Conservation (phyloP, 768 basidiomycete genomes). For the Rhizopogon vinicolor region DNA sequence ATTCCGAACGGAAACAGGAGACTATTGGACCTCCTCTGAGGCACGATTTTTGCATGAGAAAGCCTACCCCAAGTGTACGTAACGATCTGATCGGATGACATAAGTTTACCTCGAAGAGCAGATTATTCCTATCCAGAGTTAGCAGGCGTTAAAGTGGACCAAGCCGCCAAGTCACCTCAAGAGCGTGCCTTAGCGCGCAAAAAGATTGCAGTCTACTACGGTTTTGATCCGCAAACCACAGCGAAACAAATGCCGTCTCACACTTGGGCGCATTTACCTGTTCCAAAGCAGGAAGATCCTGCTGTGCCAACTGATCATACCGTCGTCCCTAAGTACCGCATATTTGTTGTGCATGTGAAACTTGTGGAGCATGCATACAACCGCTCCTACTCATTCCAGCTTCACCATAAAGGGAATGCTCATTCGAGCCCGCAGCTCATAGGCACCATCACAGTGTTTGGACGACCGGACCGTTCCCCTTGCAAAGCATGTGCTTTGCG, state of each 20-base stretch:
- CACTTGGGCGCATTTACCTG: constrained; percentile 13
- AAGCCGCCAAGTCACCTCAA: constrained; percentile 4
- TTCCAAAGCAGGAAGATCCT: constrained; percentile 4
- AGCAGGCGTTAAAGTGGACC: constrained; percentile 21
- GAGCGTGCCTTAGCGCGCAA: constrained; percentile 17
- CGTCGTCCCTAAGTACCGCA: constrained; percentile 18
- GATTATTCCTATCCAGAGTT: constrained; percentile 25
- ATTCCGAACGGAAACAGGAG: constrained; percentile 18
- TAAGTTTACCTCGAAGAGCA: constrained; percentile 1
- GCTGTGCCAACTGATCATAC: constrained; percentile 11
- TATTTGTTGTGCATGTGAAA: constrained; percentile 19
- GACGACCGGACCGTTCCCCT: constrained; percentile 16
- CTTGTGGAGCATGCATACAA: constrained; percentile 22
- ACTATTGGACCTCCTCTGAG: constrained; percentile 21
- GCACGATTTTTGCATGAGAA: constrained; percentile 16
- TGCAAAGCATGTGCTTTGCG: constrained; percentile 21
- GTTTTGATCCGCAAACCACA: constrained; percentile 14
- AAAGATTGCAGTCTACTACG: constrained; percentile 18
- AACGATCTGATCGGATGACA: background rate
- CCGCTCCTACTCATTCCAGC: constrained; percentile 18
- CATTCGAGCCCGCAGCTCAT: constrained; percentile 6
- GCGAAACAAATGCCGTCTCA: background rate
- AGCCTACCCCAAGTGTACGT: constrained; percentile 18
- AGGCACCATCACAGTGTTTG: constrained; percentile 20
- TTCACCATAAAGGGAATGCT: constrained; percentile 11